These are phyloP conservation scores for Pleurotus tuber-regium DNA, from an alignment of 768 basidiomycete genomes.

Conservation along the genomic window DNA sequence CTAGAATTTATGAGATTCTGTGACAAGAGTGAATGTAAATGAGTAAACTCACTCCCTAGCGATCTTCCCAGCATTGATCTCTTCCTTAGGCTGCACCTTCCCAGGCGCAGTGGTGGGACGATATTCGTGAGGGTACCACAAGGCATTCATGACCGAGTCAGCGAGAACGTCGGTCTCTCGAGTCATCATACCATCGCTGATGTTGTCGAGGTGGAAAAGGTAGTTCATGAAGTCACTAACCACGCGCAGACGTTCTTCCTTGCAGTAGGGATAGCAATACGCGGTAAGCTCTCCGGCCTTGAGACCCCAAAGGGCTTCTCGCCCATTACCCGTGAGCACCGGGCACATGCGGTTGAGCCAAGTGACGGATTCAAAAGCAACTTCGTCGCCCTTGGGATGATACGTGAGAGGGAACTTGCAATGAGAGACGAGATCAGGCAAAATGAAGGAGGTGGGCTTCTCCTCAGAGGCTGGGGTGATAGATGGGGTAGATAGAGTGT, in stretches of 20 bases:
- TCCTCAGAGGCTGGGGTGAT: neutral
- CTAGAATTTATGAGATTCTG: conserved; percentile 32
- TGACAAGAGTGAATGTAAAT: conserved; percentile 7
- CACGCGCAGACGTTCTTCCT: conserved; percentile 57
- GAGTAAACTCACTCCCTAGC: conserved; percentile 58
- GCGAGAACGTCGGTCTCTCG: conserved; percentile 56
- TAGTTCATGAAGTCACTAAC: conserved; percentile 70
- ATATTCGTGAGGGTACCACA: conserved; percentile 56
- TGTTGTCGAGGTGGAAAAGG: conserved; percentile 63
- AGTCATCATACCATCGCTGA: conserved; percentile 77
- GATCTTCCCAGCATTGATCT: conserved; percentile 57
- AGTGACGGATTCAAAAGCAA: conserved; percentile 44
- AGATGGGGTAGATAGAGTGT: neutral
- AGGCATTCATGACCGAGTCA: conserved; percentile 68
- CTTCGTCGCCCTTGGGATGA: conserved; percentile 41
- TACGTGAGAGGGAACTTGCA: conserved; percentile 46
- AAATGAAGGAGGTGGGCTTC: conserved; percentile 38
- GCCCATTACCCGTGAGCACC: conserved; percentile 40
- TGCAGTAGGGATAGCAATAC: conserved; percentile 56
- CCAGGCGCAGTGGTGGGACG: conserved; percentile 40
- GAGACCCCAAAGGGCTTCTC: conserved; percentile 50
- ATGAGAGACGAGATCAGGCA: conserved; percentile 54
- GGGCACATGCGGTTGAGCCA: conserved; percentile 52
- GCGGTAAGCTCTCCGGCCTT: conserved; percentile 68
- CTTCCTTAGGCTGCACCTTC: conserved; percentile 36